phyloP scores from a whole-genome alignment of 805 yeast species.

The Nakazawaea anatomiae region DNA sequence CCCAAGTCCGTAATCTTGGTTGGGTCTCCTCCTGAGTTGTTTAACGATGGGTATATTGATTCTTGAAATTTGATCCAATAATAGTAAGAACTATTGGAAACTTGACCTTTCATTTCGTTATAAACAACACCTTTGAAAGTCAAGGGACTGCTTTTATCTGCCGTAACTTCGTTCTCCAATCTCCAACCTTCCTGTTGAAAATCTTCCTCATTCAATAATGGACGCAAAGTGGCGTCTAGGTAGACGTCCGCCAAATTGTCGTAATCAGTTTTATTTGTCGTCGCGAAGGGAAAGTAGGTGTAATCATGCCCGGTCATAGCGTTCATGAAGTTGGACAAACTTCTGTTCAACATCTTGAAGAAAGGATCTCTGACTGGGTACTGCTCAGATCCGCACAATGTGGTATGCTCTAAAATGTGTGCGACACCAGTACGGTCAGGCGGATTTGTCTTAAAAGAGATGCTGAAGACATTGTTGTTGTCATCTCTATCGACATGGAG shows the following conservation, averaged over 20 bases:
- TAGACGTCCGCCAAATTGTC: constrained; percentile 82
- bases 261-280: constrained; percentile 81
- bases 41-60: constrained; percentile 74
- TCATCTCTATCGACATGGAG: constrained; percentile 83
- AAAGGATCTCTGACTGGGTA: constrained; percentile 97
- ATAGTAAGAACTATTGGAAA: constrained; percentile 80
- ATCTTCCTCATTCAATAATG: constrained; percentile 71
- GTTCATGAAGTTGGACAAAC: constrained; percentile 95
- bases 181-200: constrained; percentile 98
- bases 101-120: constrained; percentile 98
- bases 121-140: constrained; percentile 92
- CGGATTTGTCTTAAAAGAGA: constrained; percentile 90
- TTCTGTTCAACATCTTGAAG: constrained; percentile 92
- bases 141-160: constrained; percentile 55
- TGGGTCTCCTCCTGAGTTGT: constrained; percentile 96
- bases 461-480: constrained; percentile 78
- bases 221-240: constrained; percentile 80
- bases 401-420: constrained; percentile 93
- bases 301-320: constrained; percentile 98
- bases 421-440: constrained; percentile 96
- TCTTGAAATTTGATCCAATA: constrained; percentile 83
- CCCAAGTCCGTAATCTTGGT: constrained; percentile 63
- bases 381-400: constrained; percentile 86
- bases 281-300: constrained; percentile 93
- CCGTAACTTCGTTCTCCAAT: constrained; percentile 61